A percentile compares a stretch with the other conserved stretches of the same genome.
Conservation (phyloP, 306 rosid genomes). For the Benincasa hispida region DNA sequence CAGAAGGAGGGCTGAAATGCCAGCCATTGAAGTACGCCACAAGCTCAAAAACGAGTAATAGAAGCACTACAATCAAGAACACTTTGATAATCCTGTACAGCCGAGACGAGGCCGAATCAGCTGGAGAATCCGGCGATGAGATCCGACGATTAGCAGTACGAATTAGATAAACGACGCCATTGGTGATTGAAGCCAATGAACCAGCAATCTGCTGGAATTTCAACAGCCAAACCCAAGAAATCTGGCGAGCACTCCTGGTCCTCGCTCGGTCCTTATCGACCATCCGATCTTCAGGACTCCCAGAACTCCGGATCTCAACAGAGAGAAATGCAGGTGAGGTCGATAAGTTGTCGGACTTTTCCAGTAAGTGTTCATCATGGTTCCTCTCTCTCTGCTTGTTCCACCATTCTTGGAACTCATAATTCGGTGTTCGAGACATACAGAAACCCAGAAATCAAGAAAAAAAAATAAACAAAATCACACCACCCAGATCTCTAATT, state of each 20-base stretch:
- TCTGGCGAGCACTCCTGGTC: slow-evolving; percentile 70
- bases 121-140: slow-evolving; percentile 27
- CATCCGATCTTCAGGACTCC: slow-evolving; percentile 22
- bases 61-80: slow-evolving; percentile 43
- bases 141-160: slow-evolving; percentile 69
- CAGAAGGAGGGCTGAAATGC: slow-evolving; percentile 78
- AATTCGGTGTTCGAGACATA: slow-evolving; percentile 74
- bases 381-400: slow-evolving; percentile 59
- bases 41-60: slow-evolving; percentile 55
- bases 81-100: slow-evolving; percentile 62
- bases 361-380: slow-evolving; percentile 17
- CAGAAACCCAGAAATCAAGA: slow-evolving; percentile 5
- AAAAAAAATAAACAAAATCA: slow-evolving; percentile 5
- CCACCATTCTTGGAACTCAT: slow-evolving; percentile 99
- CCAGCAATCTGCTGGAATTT: slow-evolving; percentile 61
- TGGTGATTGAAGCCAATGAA: slow-evolving; percentile 30
- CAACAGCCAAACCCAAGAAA: slow-evolving; percentile 57
- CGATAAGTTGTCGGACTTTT: slow-evolving; percentile 14
- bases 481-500: not conserved
- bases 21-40: slow-evolving; percentile 85
- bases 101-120: slow-evolving; percentile 55
- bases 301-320: slow-evolving; percentile 29
- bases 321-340: slow-evolving; percentile 14
- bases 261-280: slow-evolving; percentile 54
- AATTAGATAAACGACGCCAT: slow-evolving; percentile 26